A percentile compares a stretch with the other conserved stretches of the same genome.
Conservation (phyloP, 768 basidiomycete genomes). For the Pleurotus eryngii region DNA sequence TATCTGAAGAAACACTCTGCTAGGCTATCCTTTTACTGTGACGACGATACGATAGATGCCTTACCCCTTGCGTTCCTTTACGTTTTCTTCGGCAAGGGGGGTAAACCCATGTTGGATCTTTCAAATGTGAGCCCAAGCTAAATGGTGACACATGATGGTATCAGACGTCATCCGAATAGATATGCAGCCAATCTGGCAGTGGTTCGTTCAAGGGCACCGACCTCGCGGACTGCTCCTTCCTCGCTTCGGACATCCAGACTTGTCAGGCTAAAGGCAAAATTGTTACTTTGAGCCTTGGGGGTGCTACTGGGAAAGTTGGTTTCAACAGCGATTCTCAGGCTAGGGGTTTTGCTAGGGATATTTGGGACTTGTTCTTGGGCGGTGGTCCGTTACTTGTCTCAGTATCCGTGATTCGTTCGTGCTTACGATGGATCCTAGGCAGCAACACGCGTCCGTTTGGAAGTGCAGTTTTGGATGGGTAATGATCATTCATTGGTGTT, state of each 20-base stretch:
- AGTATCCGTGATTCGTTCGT: not conserved
- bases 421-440: slow-evolving; percentile 17
- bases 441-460: slow-evolving; percentile 62
- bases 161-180: slow-evolving; percentile 30
- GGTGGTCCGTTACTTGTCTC: slow-evolving; percentile 15
- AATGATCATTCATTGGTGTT: slow-evolving; percentile 7
- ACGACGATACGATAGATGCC: slow-evolving; percentile 59
- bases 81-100: slow-evolving; percentile 59
- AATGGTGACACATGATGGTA: not conserved
- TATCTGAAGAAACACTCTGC: not conserved
- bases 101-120: slow-evolving; percentile 57
- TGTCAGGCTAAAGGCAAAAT: slow-evolving; percentile 65
- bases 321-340: slow-evolving; percentile 56
- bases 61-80: slow-evolving; percentile 61
- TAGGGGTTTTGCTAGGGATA: slow-evolving; percentile 48
- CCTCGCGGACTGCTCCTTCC: slow-evolving; percentile 61
- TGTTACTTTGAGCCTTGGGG: slow-evolving; percentile 51
- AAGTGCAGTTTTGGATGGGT: slow-evolving; percentile 68
- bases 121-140: slow-evolving; percentile 43
- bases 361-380: slow-evolving; percentile 73
- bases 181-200: slow-evolving; percentile 45
- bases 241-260: slow-evolving; percentile 57
- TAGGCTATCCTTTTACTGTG: slow-evolving; percentile 57
- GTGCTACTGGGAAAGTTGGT: slow-evolving; percentile 53
- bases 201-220: slow-evolving; percentile 54